Evolutionary conservation across 108 stramenopile species (phyloP).

Genomic region (Cyclotella kingstonii): DNA sequence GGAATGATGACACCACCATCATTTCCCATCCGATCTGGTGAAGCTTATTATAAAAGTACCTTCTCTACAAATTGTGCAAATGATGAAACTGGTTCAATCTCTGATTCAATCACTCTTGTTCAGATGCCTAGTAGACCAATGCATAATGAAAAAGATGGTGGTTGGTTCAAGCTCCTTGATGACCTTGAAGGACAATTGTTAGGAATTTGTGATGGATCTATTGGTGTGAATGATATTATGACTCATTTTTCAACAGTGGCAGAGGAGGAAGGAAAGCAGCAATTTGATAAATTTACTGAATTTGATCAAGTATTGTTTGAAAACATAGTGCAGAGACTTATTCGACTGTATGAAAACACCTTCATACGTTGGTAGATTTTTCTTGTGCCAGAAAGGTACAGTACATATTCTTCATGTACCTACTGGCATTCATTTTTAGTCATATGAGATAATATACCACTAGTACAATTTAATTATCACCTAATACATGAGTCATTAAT

Average conservation of each 20-base stretch:
- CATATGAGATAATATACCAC: too few relatives aligned
- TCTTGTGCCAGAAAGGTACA: neutral
- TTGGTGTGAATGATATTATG: slow-evolving; percentile 71
- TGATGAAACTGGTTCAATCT: slow-evolving; percentile 36
- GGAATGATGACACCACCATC: slow-evolving; percentile 54
- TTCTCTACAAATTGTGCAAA: slow-evolving; percentile 31
- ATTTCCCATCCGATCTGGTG: slow-evolving; percentile 63
- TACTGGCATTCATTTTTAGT: too few relatives aligned
- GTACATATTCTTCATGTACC: too few relatives aligned
- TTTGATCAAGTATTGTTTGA: slow-evolving; percentile 59
- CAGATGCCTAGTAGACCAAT: slow-evolving; percentile 82
- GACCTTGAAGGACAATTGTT: slow-evolving; percentile 84
- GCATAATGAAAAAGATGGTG: slow-evolving; percentile 60
- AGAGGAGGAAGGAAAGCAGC: slow-evolving; percentile 24
- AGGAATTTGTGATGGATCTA: slow-evolving; percentile 72
- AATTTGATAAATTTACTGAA: slow-evolving; percentile 48
- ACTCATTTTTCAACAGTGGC: slow-evolving; percentile 59
- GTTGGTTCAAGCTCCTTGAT: slow-evolving; percentile 75
- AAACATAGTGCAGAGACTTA: slow-evolving; percentile 66
- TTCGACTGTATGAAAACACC: slow-evolving; percentile 76
- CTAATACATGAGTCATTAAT: too few relatives aligned
- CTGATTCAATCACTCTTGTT: slow-evolving; percentile 53
- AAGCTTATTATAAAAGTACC: slow-evolving; percentile 55
- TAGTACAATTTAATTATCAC: too few relatives aligned
- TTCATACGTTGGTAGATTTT: slow-evolving; percentile 74